Evolutionary conservation across 2,329 filamentous ascomycete species (phyloP).

Genomic region (Trichoderma sp.): DNA sequence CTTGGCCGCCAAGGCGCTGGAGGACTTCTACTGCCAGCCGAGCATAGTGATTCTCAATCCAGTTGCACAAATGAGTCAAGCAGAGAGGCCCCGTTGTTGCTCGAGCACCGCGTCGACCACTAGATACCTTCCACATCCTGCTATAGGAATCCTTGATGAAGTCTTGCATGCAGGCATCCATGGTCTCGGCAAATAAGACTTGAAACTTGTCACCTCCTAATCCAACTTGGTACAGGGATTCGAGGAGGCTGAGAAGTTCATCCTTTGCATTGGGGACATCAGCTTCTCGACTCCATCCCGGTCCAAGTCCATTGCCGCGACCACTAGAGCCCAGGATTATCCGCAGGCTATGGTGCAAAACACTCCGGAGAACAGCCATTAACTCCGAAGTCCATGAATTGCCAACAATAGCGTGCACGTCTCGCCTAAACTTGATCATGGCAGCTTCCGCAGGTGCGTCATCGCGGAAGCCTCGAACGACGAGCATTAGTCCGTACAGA

Average conservation of each 20-base stretch:
- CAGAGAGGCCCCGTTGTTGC: slow-evolving; percentile 45
- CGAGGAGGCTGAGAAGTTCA: slow-evolving; percentile 54
- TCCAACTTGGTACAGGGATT: slow-evolving; percentile 61
- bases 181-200: slow-evolving; percentile 66
- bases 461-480: slow-evolving; percentile 46
- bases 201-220: slow-evolving; percentile 67
- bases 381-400: slow-evolving; percentile 58
- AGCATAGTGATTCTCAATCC: slow-evolving; percentile 66
- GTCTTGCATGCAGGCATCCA: slow-evolving; percentile 62
- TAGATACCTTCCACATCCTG: slow-evolving; percentile 52
- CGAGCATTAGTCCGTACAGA: slow-evolving; percentile 50
- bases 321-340: slow-evolving; percentile 41
- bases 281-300: slow-evolving; percentile 24
- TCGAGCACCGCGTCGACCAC: slow-evolving; percentile 23
- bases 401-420: slow-evolving; percentile 62
- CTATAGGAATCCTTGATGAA: slow-evolving; percentile 62
- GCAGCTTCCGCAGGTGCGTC: slow-evolving; percentile 36
- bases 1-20: slow-evolving; percentile 41
- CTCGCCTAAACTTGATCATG: slow-evolving; percentile 53
- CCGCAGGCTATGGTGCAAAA: slow-evolving; percentile 52
- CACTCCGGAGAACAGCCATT: slow-evolving; percentile 50
- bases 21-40: slow-evolving; percentile 63
- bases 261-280: slow-evolving; percentile 41
- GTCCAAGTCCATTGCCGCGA: slow-evolving; percentile 19
- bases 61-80: slow-evolving; percentile 58